Conservation (phyloP, 2,329 filamentous ascomycete species). For the Hymenoscyphus linearis region DNA sequence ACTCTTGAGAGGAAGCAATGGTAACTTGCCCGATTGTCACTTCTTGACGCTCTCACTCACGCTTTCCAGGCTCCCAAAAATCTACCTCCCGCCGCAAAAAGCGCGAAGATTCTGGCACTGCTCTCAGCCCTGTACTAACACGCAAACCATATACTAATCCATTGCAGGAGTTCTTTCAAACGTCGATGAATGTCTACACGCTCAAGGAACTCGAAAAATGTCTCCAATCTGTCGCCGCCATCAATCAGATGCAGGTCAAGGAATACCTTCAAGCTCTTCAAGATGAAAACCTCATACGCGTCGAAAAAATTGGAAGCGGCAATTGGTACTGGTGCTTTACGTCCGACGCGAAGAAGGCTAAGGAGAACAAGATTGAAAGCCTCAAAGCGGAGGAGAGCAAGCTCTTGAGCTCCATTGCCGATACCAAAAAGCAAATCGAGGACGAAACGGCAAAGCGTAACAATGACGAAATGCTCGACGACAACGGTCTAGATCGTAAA, state of each 20-base stretch:
- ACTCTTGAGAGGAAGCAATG: neutral
- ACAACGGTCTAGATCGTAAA: constrained; percentile 25
- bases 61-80: constrained; percentile 45
- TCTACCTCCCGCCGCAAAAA: constrained; percentile 50
- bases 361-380: constrained; percentile 34
- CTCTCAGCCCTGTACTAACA: no score
- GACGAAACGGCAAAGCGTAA: constrained; percentile 33
- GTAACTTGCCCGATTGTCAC: neutral
- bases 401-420: constrained; percentile 29
- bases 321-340: constrained; percentile 70
- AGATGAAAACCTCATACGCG: constrained; percentile 56
- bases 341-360: constrained; percentile 47
- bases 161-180: constrained; percentile 46
- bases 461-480: constrained; percentile 31
- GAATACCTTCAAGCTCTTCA: constrained; percentile 58
- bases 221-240: constrained; percentile 54
- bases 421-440: constrained; percentile 32
- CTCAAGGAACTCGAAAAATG: constrained; percentile 64
- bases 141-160: no score
- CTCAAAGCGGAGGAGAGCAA: constrained; percentile 34
- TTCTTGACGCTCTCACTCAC: constrained; percentile 1
- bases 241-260: constrained; percentile 63
- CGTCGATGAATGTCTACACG: constrained; percentile 55
- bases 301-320: constrained; percentile 65
- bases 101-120: no score